Conservation (phyloP, 108 stramenopile species). For the Nitzschia sp. region DNA sequence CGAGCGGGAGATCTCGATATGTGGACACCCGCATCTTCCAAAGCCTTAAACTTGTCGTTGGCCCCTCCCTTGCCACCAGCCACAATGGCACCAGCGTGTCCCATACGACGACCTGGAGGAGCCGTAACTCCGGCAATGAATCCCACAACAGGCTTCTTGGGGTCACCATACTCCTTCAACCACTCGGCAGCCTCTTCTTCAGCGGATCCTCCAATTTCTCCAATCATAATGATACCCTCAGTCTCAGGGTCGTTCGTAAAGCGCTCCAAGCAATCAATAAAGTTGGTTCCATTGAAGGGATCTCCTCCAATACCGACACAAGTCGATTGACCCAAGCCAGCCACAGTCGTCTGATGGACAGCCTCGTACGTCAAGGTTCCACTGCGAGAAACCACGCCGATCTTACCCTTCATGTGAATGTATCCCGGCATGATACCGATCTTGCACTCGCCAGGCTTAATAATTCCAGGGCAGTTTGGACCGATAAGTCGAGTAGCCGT, state of each 20-base stretch:
- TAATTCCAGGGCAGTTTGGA: conserved; percentile 99
- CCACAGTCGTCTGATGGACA: conserved; percentile 95
- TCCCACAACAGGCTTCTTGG: conserved; percentile 98
- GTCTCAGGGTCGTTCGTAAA: conserved; percentile 99
- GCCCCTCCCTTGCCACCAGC: conserved; percentile 98
- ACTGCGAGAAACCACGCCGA: conserved; percentile 95
- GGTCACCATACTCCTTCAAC: conserved; percentile 94
- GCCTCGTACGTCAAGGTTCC: conserved; percentile 99
- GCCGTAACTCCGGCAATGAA: conserved; percentile 99
- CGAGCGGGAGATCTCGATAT: conserved; percentile 93
- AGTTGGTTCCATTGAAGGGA: conserved; percentile 99
- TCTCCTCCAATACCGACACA: conserved; percentile 99
- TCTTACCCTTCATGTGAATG: conserved; percentile 96
- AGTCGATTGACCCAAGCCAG: conserved; percentile 96
- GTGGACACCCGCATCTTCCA: conserved; percentile 93
- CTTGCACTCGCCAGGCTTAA: conserved; percentile 99
- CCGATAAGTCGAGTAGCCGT: conserved; percentile 93
- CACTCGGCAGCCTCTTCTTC: conserved; percentile 99
- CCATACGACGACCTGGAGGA: conserved; percentile 99
- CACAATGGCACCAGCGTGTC: conserved; percentile 99
- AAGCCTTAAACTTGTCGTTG: conserved; percentile 92
- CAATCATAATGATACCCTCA: conserved; percentile 99
- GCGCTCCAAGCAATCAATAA: conserved; percentile 96
- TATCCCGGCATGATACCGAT: conserved; percentile 99
- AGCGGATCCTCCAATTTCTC: conserved; percentile 97